These are phyloP conservation scores for Lentinula guzmanii DNA, from an alignment of 768 basidiomycete species.

Conservation along the genomic window DNA sequence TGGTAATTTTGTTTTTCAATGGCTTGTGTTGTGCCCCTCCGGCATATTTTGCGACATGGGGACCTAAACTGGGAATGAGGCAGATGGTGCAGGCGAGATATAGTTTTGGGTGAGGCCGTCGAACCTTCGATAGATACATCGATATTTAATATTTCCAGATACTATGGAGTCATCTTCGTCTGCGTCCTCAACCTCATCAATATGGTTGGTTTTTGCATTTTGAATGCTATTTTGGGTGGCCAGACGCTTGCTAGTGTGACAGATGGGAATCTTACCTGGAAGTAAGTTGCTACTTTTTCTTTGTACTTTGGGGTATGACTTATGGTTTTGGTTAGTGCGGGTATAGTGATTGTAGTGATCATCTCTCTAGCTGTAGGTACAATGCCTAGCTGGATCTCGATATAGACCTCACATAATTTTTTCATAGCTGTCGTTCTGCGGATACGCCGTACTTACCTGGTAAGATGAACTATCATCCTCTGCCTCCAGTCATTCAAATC, in stretches of 20 bases:
- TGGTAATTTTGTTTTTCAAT: slow-evolving; percentile 43
- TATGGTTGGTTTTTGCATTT: slow-evolving; percentile 64
- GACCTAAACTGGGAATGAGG: slow-evolving; percentile 78
- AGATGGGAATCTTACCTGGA: slow-evolving; percentile 35
- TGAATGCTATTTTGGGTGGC: slow-evolving; percentile 71
- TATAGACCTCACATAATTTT: not conserved
- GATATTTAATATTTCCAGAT: slow-evolving; percentile 26
- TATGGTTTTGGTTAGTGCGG: slow-evolving; percentile 45
- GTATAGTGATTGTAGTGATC: slow-evolving; percentile 72
- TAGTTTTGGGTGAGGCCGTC: slow-evolving; percentile 24
- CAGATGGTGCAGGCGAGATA: slow-evolving; percentile 72
- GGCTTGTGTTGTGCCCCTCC: slow-evolving; percentile 35
- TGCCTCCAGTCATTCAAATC: not conserved
- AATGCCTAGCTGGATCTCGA: slow-evolving; percentile 21
- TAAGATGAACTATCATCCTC: slow-evolving; percentile 8
- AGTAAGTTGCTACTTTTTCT: slow-evolving; percentile 21
- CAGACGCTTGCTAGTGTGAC: slow-evolving; percentile 39
- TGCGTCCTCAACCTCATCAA: slow-evolving; percentile 58
- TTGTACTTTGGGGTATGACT: not conserved
- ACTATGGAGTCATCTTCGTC: slow-evolving; percentile 56
- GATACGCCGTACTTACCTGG: slow-evolving; percentile 44
- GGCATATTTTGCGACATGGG: slow-evolving; percentile 58
- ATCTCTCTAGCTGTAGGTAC: slow-evolving; percentile 58
- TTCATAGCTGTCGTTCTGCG: slow-evolving; percentile 50
- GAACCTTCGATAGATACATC: too few species aligned